phyloP scores from a whole-genome alignment of 2,329 filamentous ascomycete genomes.

The Penicillium occitanis region DNA sequence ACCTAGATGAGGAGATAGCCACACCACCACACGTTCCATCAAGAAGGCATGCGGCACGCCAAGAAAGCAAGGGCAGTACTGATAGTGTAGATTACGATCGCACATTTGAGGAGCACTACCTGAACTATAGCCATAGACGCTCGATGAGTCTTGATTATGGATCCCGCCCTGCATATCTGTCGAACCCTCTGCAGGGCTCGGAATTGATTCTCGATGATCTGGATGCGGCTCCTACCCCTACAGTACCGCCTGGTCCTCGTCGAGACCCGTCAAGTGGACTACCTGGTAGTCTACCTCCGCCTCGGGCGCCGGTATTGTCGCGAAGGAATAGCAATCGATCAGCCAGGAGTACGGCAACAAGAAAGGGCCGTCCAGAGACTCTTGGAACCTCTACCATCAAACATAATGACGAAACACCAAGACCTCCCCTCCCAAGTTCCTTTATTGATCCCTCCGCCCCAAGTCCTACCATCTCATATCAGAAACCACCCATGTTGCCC shows the following conservation, averaged over 20 bases:
- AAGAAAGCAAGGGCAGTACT: slow-evolving; percentile 71
- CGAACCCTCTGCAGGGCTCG: slow-evolving; percentile 26
- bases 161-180: slow-evolving; percentile 35
- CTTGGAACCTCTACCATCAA: slow-evolving; percentile 39
- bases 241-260: slow-evolving; percentile 76
- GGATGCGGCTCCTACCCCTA: slow-evolving; percentile 84
- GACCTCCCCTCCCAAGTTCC: slow-evolving; percentile 44
- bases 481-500: slow-evolving; percentile 46
- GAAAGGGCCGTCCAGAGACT: slow-evolving; percentile 42
- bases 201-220: slow-evolving; percentile 51
- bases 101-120: slow-evolving; percentile 16
- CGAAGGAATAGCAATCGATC: slow-evolving; percentile 48
- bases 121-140: slow-evolving; percentile 32
- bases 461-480: slow-evolving; percentile 54
- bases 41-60: slow-evolving; percentile 51
- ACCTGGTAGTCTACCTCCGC: slow-evolving; percentile 28
- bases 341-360: slow-evolving; percentile 37
- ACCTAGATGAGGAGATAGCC: slow-evolving; percentile 28
- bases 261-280: slow-evolving; percentile 44
- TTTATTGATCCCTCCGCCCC: slow-evolving; percentile 52
- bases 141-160: slow-evolving; percentile 49
- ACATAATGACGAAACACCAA: slow-evolving; percentile 28
- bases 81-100: slow-evolving; percentile 66
- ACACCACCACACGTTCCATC: slow-evolving; percentile 6
- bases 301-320: slow-evolving; percentile 36